Base-by-base conservation (phyloP, 1,139 yeast species). In the Yamadazyma dendronema region DNA sequence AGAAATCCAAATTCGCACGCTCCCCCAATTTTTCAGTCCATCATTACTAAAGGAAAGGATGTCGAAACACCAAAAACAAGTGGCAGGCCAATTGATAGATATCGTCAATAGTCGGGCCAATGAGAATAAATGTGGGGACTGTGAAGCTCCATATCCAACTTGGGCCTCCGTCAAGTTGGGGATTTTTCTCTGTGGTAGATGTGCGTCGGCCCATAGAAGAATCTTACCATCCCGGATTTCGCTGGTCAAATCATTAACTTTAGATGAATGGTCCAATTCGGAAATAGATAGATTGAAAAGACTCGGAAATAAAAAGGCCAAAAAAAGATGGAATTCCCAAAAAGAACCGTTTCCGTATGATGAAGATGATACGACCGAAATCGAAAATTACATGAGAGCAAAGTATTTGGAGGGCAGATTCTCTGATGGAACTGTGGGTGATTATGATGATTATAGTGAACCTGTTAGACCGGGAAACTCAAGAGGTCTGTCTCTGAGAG, bases 171-270 rank as follows among this genome's bases (percentile, higher is more conserved):
- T 56, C 44, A 67, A 57, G 45, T 48, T 80, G 33, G 92, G 92
- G 19, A 62, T 84, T 4, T 77, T 84, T 43, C 62, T 84, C 21
- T 84, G 94, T 61, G 92, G 90, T 4, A 65, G 89, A 44, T 84
- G 94, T 69, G 88, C 90, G 7, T 76, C 85, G 9, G 70, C 77
- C 28, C 97, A 90, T 59, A 74, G 94, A 46, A 76, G 86, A 24
- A 56, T 66, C 11, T 62, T 90, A 43, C 63, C 67, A 3, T 62
- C 82, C 2, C 40, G 50, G 21, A 67, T 87, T 4, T 83, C 95
- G 16, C 77, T 77, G 47, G 84, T 89, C 4, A 79, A 94, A 46
- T 86, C 96, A 0, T 65, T 92, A 45, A 83, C 95, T 2, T 72
- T 89, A 52, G 98, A 92, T 54, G 69, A 73, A 2, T 92, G 97